Evolutionary conservation across 495 filamentous ascomycete species (phyloP), one percentile per base, ranked within the genome.

Genomic region (Podospora sp.): DNA sequence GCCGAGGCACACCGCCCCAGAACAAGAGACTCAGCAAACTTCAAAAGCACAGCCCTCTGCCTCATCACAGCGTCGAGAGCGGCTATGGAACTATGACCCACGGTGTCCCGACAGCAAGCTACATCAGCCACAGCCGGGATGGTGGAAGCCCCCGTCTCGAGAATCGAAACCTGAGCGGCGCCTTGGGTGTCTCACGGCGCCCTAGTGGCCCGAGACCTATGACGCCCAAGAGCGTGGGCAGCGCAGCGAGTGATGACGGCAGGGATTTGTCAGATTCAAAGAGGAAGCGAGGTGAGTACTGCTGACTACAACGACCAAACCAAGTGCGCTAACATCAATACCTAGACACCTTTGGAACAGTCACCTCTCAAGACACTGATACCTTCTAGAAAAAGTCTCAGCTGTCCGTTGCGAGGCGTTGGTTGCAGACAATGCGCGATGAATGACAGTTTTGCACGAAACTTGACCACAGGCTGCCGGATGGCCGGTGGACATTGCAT

Each of bases 301-400:
- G 29, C 46, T n/a, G n/a, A 55, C 22, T 26, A 11, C 20, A 12
- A 6, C 25, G 24, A 9, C 14, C 14, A 22, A 9, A 2, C 5
- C 52, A 24, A n/a, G 3, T n/a, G 14, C n/a, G 62, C 62, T 63
- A 21, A 53, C 29, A 53, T 18, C 11, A 21, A 18, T 21, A 50
- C 50, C 0, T 60, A 86, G 84, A 86, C 75, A 86, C 84, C 24
- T 86, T 85, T 70, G 83, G 83, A 65, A 80, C 82, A 1, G 68
- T 84, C 21, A 77, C 73, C 27, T 83, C 80, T 65, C 81, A 80
- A 61, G 83, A 85, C 63, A 82, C 80, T 25, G 84, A 86, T 69
- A 85, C 83, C 27, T 85, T 85, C 68, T 86, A 81, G 78, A 64
- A 49, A 60, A 20, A 50, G 64, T 21, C 35, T 22, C 40, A 26